Conservation (phyloP, 768 basidiomycete genomes). For the Termitomyces sp. region DNA sequence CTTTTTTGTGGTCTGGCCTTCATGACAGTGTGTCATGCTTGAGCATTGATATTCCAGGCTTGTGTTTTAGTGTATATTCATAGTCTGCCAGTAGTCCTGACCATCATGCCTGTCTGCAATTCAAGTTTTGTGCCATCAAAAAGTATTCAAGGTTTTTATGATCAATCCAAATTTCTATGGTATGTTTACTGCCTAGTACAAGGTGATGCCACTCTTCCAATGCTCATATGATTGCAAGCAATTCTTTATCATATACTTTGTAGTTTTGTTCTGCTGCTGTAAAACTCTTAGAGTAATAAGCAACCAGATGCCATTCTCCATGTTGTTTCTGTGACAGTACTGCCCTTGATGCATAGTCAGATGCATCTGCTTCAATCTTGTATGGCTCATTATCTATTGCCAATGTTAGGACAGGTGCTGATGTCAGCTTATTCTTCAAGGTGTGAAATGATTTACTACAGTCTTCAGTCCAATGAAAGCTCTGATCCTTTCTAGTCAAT, state of each 20-base stretch:
- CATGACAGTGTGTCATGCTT: conserved; percentile 25
- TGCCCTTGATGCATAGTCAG: too few species aligned
- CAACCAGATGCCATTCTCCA: too few species aligned
- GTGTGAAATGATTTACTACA: not conserved
- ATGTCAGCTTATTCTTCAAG: not conserved
- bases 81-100: conserved; percentile 30
- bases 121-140: conserved; percentile 32
- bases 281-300: too few species aligned
- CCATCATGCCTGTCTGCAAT: conserved; percentile 41
- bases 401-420: not conserved
- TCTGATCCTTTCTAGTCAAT: too few species aligned
- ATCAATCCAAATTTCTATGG: conserved; percentile 29
- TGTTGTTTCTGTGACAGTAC: too few species aligned
- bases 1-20: conserved; percentile 22
- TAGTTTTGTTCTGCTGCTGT: too few species aligned
- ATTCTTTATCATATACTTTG: too few species aligned
- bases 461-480: not conserved
- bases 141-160: conserved; percentile 45
- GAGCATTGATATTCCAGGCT: conserved; percentile 23
- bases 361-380: not conserved
- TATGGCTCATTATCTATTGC: not conserved
- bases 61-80: conserved; percentile 29
- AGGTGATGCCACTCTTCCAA: too few species aligned
- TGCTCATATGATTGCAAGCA: too few species aligned
- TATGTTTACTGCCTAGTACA: not conserved